Evolutionary conservation across 805 yeast genomes (phyloP).

Genomic region (Barnettozyma sp.): DNA sequence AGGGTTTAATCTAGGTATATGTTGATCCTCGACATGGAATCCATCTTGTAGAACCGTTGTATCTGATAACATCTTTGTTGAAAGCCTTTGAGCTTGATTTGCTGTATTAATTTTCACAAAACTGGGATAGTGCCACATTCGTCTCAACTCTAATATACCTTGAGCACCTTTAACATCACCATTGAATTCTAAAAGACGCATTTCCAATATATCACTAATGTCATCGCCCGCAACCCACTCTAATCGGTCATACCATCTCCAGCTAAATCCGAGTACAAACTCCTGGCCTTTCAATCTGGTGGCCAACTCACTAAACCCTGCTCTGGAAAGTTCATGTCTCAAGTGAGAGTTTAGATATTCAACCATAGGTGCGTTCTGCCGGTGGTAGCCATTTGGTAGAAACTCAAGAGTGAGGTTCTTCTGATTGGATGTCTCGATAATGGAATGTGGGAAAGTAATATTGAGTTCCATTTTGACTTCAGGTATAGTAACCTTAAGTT

Average conservation of each 20-base stretch:
- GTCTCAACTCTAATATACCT: slow-evolving; percentile 57
- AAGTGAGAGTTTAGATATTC: slow-evolving; percentile 36
- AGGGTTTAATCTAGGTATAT: no score
- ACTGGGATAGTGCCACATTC: slow-evolving; percentile 34
- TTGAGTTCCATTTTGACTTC: slow-evolving; percentile 22
- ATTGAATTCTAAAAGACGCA: not conserved
- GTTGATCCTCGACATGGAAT: no score
- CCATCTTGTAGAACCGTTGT: not conserved
- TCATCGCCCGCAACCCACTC: slow-evolving; percentile 56
- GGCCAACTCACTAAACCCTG: slow-evolving; percentile 24
- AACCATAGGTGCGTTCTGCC: slow-evolving; percentile 25
- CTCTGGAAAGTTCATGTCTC: slow-evolving; percentile 26
- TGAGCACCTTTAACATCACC: slow-evolving; percentile 35
- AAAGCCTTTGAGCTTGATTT: not conserved
- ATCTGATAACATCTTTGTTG: not conserved
- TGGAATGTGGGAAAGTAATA: slow-evolving; percentile 17
- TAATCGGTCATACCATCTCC: slow-evolving; percentile 65
- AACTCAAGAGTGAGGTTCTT: slow-evolving; percentile 1
- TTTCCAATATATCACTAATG: slow-evolving; percentile 29
- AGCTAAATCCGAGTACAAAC: slow-evolving; percentile 44
- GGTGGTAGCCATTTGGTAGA: slow-evolving; percentile 20
- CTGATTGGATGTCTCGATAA: slow-evolving; percentile 9
- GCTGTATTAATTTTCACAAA: slow-evolving; percentile 12
- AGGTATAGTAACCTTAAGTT: slow-evolving; percentile 44
- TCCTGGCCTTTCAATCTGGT: slow-evolving; percentile 23